A percentile compares a stretch with the other conserved stretches of the same genome.
Evolutionary conservation across 1,284 basidiomycete genomes (phyloP).

Genomic region (Blastosporella zonata): DNA sequence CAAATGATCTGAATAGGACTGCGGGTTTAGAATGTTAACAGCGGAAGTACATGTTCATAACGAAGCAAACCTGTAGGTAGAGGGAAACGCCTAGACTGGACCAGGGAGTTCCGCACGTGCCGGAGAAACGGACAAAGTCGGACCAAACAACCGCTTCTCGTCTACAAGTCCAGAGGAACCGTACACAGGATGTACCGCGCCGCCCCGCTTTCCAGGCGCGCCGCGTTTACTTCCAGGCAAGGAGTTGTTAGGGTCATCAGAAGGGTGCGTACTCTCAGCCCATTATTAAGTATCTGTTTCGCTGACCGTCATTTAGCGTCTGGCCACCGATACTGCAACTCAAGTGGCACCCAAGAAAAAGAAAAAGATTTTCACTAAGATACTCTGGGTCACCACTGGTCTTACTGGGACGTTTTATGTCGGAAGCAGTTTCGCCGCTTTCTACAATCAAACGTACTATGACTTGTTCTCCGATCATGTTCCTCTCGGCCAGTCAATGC

Average conservation of each 20-base stretch:
- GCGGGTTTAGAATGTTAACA: too few relatives aligned
- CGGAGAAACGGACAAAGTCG: slow-evolving; percentile 33
- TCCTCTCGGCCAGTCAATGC: slow-evolving; percentile 72
- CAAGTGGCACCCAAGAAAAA: slow-evolving; percentile 46
- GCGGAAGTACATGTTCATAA: too few relatives aligned
- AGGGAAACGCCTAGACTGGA: too few relatives aligned
- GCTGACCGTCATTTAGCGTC: slow-evolving; percentile 38
- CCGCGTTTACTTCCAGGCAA: slow-evolving; percentile 43
- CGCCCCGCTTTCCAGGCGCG: slow-evolving; percentile 51
- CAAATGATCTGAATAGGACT: too few relatives aligned
- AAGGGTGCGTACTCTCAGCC: slow-evolving; percentile 48
- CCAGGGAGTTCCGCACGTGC: slow-evolving; percentile 17
- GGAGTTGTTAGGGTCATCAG: slow-evolving; percentile 46
- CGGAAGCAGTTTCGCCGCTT: slow-evolving; percentile 72
- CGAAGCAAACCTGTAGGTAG: too few relatives aligned
- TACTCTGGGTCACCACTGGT: slow-evolving; percentile 61
- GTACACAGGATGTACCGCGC: slow-evolving; percentile 53
- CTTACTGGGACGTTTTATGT: slow-evolving; percentile 75
- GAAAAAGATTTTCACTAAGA: slow-evolving; percentile 47
- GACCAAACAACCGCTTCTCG: slow-evolving; percentile 25
- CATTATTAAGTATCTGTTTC: slow-evolving; percentile 5
- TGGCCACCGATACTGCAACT: slow-evolving; percentile 48
- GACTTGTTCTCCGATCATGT: slow-evolving; percentile 81
- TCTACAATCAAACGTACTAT: slow-evolving; percentile 71
- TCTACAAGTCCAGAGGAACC: slow-evolving; percentile 21